Evolutionary conservation across 306 rosid genomes (phyloP).

Genomic region (Quercus aquifolioides): DNA sequence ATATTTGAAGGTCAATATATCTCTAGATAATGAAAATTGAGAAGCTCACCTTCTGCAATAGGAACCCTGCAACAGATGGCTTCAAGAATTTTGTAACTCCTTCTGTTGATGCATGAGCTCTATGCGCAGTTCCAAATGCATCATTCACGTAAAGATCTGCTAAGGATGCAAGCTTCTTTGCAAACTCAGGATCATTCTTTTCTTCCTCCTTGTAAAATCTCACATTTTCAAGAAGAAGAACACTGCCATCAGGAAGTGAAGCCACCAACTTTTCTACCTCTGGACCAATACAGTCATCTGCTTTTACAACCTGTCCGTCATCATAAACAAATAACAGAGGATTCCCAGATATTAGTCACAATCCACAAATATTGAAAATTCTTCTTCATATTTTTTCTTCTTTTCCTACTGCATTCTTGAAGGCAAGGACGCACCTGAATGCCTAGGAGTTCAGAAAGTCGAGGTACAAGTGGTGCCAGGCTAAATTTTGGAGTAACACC

Average conservation of each 20-base stretch:
- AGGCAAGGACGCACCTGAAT: conserved; percentile 47
- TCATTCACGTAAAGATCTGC: conserved; percentile 96
- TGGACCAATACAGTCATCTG: conserved; percentile 90
- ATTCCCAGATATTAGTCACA: conserved; percentile 8
- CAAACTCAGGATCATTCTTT: conserved; percentile 91
- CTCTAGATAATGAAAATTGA: not conserved
- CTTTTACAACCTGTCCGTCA: conserved; percentile 73
- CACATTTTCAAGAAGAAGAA: conserved; percentile 94
- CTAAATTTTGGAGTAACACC: conserved; percentile 96
- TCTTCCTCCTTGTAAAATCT: conserved; percentile 99
- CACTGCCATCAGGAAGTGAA: conserved; percentile 86
- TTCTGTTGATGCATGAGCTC: conserved; percentile 99
- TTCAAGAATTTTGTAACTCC: conserved; percentile 95
- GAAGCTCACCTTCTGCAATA: conserved; percentile 85
- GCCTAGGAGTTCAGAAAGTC: conserved; percentile 94
- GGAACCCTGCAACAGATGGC: conserved; percentile 98
- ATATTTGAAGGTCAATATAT: not conserved
- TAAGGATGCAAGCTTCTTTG: conserved; percentile 87
- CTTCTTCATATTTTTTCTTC: not conserved
- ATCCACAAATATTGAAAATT: conserved; percentile 1
- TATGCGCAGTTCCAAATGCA: conserved; percentile 98
- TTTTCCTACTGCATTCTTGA: not conserved
- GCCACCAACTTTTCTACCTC: conserved; percentile 86
- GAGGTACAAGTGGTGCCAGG: conserved; percentile 94
- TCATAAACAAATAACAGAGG: conserved; percentile 17